Base-by-base conservation (phyloP, 495 filamentous ascomycete species). In the Baudoinia panamericana region DNA sequence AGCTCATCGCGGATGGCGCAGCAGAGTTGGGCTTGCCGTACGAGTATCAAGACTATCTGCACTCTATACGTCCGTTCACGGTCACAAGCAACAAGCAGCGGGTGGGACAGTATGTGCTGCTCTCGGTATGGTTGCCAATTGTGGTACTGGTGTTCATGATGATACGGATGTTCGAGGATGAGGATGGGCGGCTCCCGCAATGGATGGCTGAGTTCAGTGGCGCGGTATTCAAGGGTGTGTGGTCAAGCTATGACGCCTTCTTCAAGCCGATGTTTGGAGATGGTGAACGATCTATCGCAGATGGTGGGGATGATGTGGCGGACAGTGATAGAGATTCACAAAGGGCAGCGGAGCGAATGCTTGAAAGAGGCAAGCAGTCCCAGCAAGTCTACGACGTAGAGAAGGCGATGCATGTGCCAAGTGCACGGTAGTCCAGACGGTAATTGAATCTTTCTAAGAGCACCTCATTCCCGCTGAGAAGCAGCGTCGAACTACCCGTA, bases 181-280 rank as follows among this genome's bases (percentile, higher is more conserved):
- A 80, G 7, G 63, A 73, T 27, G 87, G 85, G 0, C 67, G 66
- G 45, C 63, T 63, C 39, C 84, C 85, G 5, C 33, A 39, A 15
- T 94, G 86, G 85, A 24, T 85, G 32, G 62, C 55, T n/a, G 50
- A 32, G 17, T 20, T 70, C 2, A 58, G 55, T 16, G 66, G 65
- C 23, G 47, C 57, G 4, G 2, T 82, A 0, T 70, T 79, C 31
- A 60, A 56, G 18, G 32, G 57, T 0, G 57, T 85, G 43, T 97
- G 90, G 90, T 49, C 41, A 45, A 71, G 58, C 39, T 93, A 97
- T 65, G 88, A 95, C 63, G 27, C 9, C 1, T 51, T 77, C 18
- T 82, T 82, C 37, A 72, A 70, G 50, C 50, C 40, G 18, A 10
- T 81, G 0, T 94, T 92, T 64, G 86, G 88, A 21, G 81, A 95